Evolutionary conservation across 2,329 filamentous ascomycete species (phyloP), one percentile per base, ranked within the genome.

Genomic region (Penicillium sp.): DNA sequence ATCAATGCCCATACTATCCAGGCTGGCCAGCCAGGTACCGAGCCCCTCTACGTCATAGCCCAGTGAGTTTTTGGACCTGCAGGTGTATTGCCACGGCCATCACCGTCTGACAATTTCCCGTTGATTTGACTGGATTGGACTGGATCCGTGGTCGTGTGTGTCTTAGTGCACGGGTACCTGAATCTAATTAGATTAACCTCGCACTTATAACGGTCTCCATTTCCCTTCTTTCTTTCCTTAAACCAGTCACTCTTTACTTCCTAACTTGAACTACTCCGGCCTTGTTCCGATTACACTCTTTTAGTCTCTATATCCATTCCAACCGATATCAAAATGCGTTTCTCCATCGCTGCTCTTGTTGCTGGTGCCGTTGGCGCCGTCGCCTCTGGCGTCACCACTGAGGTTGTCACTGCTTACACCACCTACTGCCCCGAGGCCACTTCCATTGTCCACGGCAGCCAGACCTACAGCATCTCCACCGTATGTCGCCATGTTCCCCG

Each of bases 381-480:
- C 49, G 75, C 74, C 53, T 39, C 48, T 43, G 56, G 54, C 47
- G 55, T 71, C 75, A 81, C 80, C 76, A 90, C 86, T 64, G 84
- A 88, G 80, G 78, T 85, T 62, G 83, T 90, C 61, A 86, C 84
- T 55, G 75, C 78, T 55, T 84, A 84, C 79, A 86, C 83, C 76
- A 91, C 88, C 71, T 90, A 81, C 84, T 91, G 89, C 85, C 87
- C 88, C 21, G 79, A 70, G 63, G 73, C 88, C 62, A 90, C 88
- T 66, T 74, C 79, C 66, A 75, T 90, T 75, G 83, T 82, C 68
- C 80, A 88, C 77, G 83, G 81, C 71, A 79, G 75, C 75, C 79
- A 82, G 73, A 89, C 86, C 76, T 89, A 88, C 82, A 87, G 83
- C 66, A 79, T 91, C 76, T 86, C 86, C 62, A 78, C 82, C 77